These are phyloP conservation scores for Oryza longistaminata DNA, from an alignment of 176 grass and related monocot genomes.

Conservation along the genomic window DNA sequence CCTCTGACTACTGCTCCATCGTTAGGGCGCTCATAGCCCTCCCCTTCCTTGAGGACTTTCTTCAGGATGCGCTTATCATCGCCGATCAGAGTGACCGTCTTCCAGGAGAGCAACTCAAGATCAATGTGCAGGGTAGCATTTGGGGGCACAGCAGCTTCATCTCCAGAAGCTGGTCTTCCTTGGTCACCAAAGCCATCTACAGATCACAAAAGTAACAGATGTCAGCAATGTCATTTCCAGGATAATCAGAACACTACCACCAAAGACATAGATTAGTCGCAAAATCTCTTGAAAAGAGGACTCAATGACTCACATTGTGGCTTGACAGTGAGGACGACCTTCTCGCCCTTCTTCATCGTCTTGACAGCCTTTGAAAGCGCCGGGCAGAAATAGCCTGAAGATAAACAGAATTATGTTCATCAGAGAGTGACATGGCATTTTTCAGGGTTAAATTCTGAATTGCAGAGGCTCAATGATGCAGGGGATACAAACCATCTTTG, in stretches of 20 bases:
- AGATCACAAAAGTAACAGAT: not conserved
- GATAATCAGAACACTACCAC: not conserved
- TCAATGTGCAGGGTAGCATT: slow-evolving; percentile 60
- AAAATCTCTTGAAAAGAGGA: not conserved
- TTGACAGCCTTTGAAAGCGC: slow-evolving; percentile 72
- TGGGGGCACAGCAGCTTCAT: slow-evolving; percentile 50
- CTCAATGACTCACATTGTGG: slow-evolving; percentile 68
- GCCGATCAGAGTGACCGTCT: slow-evolving; percentile 72
- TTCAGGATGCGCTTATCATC: slow-evolving; percentile 80
- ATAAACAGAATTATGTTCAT: not conserved
- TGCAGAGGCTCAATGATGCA: not conserved
- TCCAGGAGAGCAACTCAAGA: slow-evolving; percentile 79
- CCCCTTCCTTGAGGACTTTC: slow-evolving; percentile 78
- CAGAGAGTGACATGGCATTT: not conserved
- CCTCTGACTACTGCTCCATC: slow-evolving; percentile 85
- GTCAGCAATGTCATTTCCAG: not conserved
- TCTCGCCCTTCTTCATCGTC: slow-evolving; percentile 87
- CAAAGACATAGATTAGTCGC: not conserved
- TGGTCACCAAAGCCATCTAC: slow-evolving; percentile 88
- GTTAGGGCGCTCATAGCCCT: slow-evolving; percentile 81
- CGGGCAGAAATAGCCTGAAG: slow-evolving; percentile 69
- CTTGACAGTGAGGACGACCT: slow-evolving; percentile 71
- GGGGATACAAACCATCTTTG: slow-evolving; percentile 63
- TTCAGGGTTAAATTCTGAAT: not conserved
- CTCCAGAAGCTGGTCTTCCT: slow-evolving; percentile 53